Percentiles rank a stretch among this genome's conserved stretches.
These are phyloP conservation scores for Calamus simplicifolius DNA, from an alignment of 176 grass and related monocot species.

Conservation along the genomic window DNA sequence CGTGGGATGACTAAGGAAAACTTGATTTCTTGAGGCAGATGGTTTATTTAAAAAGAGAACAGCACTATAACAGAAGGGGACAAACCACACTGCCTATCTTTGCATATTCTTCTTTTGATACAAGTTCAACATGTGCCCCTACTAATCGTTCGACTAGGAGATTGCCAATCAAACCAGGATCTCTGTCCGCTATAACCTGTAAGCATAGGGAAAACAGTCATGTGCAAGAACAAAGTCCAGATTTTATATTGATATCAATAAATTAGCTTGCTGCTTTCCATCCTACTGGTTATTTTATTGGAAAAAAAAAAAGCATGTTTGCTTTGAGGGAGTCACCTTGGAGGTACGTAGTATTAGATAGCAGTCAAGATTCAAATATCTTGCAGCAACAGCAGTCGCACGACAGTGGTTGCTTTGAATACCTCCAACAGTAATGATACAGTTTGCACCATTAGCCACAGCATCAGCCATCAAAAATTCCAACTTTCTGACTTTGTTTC, in stretches of 20 bases:
- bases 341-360: conserved; percentile 86
- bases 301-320: too few relatives aligned
- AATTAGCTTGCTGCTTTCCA: too few relatives aligned
- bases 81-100: conserved; percentile 86
- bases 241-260: too few relatives aligned
- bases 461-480: conserved; percentile 89
- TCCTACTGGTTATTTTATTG: too few relatives aligned
- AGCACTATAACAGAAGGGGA: not conserved
- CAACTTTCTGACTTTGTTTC: conserved; percentile 92
- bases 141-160: conserved; percentile 83
- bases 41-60: too few relatives aligned
- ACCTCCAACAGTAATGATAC: conserved; percentile 82
- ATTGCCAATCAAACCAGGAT: conserved; percentile 91
- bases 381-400: conserved; percentile 74
- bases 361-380: conserved; percentile 87
- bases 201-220: not conserved
- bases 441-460: conserved; percentile 42
- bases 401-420: conserved; percentile 96
- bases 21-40: too few relatives aligned
- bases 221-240: too few relatives aligned
- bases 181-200: conserved; percentile 74
- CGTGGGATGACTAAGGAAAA: too few relatives aligned
- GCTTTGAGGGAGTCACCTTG: conserved; percentile 33
- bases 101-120: conserved; percentile 87
- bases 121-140: conserved; percentile 84